Conservation (phyloP, 805 yeast species). For the Candida methanosorbosa region DNA sequence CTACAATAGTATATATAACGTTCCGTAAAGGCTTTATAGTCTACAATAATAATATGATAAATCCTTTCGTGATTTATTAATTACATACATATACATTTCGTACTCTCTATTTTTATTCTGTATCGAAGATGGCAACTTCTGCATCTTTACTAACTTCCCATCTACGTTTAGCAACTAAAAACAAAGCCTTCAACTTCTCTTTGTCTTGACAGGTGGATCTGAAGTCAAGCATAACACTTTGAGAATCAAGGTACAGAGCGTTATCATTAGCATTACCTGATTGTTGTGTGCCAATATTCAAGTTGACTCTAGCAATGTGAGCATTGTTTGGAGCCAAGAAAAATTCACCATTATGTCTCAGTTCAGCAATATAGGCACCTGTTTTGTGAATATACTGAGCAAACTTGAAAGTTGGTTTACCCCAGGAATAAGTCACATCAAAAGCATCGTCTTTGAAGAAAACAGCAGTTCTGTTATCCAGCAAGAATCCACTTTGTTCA, state of each 20-base stretch:
- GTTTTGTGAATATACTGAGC: conserved; percentile 86
- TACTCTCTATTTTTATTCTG: background rate
- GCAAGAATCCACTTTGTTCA: conserved; percentile 60
- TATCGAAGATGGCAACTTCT: conserved; percentile 17
- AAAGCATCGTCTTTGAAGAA: conserved; percentile 43
- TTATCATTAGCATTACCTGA: conserved; percentile 2
- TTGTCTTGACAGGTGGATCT: conserved; percentile 51
- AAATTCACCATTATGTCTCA: conserved; percentile 68
- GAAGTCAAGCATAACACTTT: conserved; percentile 63
- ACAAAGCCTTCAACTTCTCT: conserved; percentile 38
- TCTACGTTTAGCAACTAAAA: conserved; percentile 47
- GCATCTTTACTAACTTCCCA: conserved; percentile 30
- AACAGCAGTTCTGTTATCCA: conserved; percentile 72
- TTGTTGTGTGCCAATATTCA: conserved; percentile 23
- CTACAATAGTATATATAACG: too few species aligned
- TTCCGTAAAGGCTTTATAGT: too few species aligned
- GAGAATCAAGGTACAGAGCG: conserved; percentile 49
- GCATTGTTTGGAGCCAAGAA: conserved; percentile 83
- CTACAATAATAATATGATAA: too few species aligned
- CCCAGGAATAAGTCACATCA: conserved; percentile 86
- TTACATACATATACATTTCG: background rate
- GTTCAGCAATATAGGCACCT: conserved; percentile 85
- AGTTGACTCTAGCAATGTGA: conserved; percentile 66
- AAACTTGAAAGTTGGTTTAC: conserved; percentile 68
- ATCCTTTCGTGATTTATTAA: background rate